Evolutionary conservation across 371 early-diverging fungal genomes (phyloP).

Genomic region (Blakeslea trispora): DNA sequence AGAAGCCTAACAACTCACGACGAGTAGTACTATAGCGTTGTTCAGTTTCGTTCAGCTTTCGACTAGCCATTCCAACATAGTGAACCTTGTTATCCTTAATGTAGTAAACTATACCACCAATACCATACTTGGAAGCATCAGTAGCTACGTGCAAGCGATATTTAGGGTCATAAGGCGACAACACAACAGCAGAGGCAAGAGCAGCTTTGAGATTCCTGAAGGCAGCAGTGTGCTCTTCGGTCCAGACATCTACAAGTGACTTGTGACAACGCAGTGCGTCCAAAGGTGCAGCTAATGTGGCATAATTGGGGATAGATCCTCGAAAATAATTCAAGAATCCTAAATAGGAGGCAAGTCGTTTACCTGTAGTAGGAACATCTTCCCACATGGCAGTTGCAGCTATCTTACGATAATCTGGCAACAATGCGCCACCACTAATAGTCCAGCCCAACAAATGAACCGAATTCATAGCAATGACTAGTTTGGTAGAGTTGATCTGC

Average conservation of each 20-base stretch:
- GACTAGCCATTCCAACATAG: constrained; percentile 10
- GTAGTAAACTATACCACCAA: constrained; percentile 7
- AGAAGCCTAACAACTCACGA: constrained; percentile 5
- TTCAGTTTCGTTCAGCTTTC: background rate
- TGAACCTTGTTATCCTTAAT: background rate
- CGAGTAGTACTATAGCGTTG: background rate
- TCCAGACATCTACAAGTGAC: background rate
- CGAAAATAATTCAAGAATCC: constrained; percentile 31
- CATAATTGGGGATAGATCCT: constrained; percentile 13
- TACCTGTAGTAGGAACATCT: constrained; percentile 9
- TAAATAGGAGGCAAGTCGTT: constrained; percentile 13
- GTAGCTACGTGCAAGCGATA: constrained; percentile 5
- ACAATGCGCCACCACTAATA: background rate
- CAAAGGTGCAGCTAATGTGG: constrained; percentile 17
- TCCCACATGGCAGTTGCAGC: background rate
- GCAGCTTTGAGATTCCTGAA: no score
- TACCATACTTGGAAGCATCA: constrained; percentile 11
- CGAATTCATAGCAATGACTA: constrained; percentile 1
- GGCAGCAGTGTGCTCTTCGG: constrained; percentile 4
- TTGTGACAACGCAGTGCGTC: constrained; percentile 19
- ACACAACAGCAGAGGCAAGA: constrained; percentile 4
- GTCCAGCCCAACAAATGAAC: constrained; percentile 8
- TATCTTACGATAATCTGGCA: constrained; percentile 11
- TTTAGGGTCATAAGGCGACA: background rate
- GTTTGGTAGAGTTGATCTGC: background rate